Percentiles rank a stretch among this genome's conserved stretches.
These are phyloP conservation scores for Kwoniella pini DNA, from an alignment of 768 basidiomycete species.

Conservation along the genomic window DNA sequence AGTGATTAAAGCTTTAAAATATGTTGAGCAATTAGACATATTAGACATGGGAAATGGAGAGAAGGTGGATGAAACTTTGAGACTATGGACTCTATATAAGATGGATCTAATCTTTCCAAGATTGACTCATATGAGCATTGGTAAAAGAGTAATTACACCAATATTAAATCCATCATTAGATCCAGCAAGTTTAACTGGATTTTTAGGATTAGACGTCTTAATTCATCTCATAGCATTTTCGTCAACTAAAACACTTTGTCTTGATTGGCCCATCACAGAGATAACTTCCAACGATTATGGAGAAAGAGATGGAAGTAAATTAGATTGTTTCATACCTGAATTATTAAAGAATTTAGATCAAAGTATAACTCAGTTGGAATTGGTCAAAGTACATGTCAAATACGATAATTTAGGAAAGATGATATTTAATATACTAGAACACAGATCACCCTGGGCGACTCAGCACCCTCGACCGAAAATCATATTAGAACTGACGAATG, in stretches of 20 bases:
- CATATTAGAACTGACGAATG: not conserved
- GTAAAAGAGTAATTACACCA: not conserved
- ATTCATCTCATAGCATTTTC: not conserved
- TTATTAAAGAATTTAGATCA: not conserved
- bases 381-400: not conserved
- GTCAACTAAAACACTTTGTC: not conserved
- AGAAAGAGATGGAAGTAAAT: not conserved
- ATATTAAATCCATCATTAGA: not conserved
- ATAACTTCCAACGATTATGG: not conserved
- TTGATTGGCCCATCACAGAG: not conserved
- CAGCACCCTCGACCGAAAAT: not conserved
- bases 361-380: not conserved
- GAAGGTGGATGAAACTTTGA: not conserved
- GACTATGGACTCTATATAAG: not conserved
- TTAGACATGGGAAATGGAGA: not conserved
- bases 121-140: not conserved
- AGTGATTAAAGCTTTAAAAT: not conserved
- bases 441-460: not conserved
- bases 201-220: not conserved
- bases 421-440: not conserved
- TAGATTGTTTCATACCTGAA: slow-evolving; percentile 1
- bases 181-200: not conserved
- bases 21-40: not conserved
- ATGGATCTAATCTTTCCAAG: not conserved
- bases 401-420: not conserved